Conservation (phyloP, 805 yeast species). For the Sugiyamaella smithiae region DNA sequence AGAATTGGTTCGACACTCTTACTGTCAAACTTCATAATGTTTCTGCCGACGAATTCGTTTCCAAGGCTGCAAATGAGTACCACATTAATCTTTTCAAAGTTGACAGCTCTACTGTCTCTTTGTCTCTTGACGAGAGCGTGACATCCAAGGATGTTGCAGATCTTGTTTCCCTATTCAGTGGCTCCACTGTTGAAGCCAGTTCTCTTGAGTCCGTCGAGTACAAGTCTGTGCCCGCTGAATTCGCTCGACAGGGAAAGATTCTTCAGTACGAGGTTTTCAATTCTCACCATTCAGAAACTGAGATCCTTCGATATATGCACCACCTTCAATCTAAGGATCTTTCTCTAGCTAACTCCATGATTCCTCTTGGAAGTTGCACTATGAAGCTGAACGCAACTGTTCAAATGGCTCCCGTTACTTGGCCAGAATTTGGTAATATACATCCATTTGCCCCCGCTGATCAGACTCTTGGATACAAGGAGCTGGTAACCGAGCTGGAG, state of each 20-base stretch:
- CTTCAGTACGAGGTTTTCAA: slow-evolving; percentile 78
- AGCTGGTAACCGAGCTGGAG: slow-evolving; percentile 73
- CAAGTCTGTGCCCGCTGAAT: slow-evolving; percentile 45
- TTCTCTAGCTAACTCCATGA: slow-evolving; percentile 94
- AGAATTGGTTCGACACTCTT: slow-evolving; percentile 83
- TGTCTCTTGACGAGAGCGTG: slow-evolving; percentile 91
- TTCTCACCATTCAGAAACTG: slow-evolving; percentile 87
- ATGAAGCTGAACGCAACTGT: slow-evolving; percentile 96
- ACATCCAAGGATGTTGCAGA: slow-evolving; percentile 56
- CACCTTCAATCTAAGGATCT: slow-evolving; percentile 82
- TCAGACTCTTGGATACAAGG: slow-evolving; percentile 86
- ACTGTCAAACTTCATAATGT: slow-evolving; percentile 52
- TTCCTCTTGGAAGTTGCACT: slow-evolving; percentile 95
- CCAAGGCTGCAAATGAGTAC: slow-evolving; percentile 54
- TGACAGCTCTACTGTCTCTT: slow-evolving; percentile 56
- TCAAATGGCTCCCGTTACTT: slow-evolving; percentile 89
- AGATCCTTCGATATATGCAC: slow-evolving; percentile 88
- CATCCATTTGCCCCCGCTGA: slow-evolving; percentile 92
- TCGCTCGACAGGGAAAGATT: slow-evolving; percentile 32
- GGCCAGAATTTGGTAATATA: slow-evolving; percentile 85
- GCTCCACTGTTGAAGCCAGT: slow-evolving; percentile 20
- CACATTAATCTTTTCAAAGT: slow-evolving; percentile 77
- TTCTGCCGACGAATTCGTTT: slow-evolving; percentile 55
- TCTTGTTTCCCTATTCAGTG: slow-evolving; percentile 60
- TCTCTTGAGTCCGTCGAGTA: slow-evolving; percentile 19